Percentiles rank a stretch among this genome's conserved stretches.
These are phyloP conservation scores for Sphagnum magellanicum DNA, from an alignment of 228 moss, liverwort and hornwort species.

Conservation along the genomic window DNA sequence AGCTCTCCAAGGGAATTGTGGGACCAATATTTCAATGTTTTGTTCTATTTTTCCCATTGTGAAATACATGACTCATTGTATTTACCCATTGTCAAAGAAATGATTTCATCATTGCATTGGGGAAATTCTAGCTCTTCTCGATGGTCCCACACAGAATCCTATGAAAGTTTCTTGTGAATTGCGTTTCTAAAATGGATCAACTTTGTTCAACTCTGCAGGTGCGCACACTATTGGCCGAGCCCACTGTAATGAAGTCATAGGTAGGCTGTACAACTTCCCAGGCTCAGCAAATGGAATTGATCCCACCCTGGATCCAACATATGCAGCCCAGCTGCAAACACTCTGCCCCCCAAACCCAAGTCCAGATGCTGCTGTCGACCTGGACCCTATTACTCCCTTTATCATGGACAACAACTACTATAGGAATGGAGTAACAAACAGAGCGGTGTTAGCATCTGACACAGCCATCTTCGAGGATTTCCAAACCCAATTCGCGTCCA, in stretches of 20 bases:
- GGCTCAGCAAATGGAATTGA: background rate
- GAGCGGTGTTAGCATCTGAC: conserved; percentile 61
- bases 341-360: conserved; percentile 45
- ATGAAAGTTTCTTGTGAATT: no score
- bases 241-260: conserved; percentile 2
- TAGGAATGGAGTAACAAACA: conserved; percentile 30
- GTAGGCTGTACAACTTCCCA: conserved; percentile 8
- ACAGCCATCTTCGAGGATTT: conserved; percentile 41
- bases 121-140: no score
- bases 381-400: conserved; percentile 39
- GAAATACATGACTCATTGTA: no score
- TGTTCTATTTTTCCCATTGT: no score
- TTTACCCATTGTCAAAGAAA: no score
- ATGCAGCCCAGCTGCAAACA: conserved; percentile 26
- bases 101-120: no score
- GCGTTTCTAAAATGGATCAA: no score
- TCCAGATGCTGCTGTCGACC: conserved; percentile 26
- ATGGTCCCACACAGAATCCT: no score
- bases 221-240: conserved; percentile 7
- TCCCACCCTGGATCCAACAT: conserved; percentile 3
- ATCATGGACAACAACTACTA: conserved; percentile 63
- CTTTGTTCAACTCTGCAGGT: conserved; percentile 3
- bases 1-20: no score
- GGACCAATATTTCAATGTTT: no score
- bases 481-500: conserved; percentile 35